Conservation (phyloP, 371 early-diverging fungal species). For the Capillidium heterosporum region DNA sequence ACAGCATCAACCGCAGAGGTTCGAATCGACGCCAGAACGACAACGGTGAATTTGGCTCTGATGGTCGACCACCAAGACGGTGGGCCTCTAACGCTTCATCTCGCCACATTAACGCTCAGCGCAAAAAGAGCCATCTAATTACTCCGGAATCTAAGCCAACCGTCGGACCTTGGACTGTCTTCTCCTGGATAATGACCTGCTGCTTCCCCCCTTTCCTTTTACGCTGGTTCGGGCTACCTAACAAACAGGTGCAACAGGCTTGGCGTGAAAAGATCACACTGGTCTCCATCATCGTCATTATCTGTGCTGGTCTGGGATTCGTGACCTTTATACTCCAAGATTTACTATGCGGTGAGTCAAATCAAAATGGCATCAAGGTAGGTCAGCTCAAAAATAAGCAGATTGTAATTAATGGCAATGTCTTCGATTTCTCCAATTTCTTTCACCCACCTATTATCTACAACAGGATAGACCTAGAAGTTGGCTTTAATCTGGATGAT, state of each 20-base stretch:
- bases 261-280: constrained; percentile 75
- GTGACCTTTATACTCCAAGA: constrained; percentile 51
- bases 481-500: constrained; percentile 1
- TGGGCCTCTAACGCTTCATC: background rate
- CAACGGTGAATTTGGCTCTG: too few species aligned
- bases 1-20: too few species aligned
- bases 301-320: constrained; percentile 53
- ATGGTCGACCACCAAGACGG: background rate
- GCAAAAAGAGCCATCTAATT: background rate
- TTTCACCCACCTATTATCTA: background rate
- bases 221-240: background rate
- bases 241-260: constrained; percentile 40
- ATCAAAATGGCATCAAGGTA: constrained; percentile 1
- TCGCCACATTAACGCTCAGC: background rate
- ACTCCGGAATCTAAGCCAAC: background rate
- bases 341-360: constrained; percentile 20
- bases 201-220: constrained; percentile 4
- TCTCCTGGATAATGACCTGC: background rate
- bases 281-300: constrained; percentile 40
- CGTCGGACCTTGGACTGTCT: background rate
- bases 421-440: background rate
- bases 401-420: background rate
- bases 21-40: too few species aligned
- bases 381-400: background rate
- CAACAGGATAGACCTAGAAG: background rate